phyloP scores from a whole-genome alignment of 345 rosid species.

The Brassica incana region DNA sequence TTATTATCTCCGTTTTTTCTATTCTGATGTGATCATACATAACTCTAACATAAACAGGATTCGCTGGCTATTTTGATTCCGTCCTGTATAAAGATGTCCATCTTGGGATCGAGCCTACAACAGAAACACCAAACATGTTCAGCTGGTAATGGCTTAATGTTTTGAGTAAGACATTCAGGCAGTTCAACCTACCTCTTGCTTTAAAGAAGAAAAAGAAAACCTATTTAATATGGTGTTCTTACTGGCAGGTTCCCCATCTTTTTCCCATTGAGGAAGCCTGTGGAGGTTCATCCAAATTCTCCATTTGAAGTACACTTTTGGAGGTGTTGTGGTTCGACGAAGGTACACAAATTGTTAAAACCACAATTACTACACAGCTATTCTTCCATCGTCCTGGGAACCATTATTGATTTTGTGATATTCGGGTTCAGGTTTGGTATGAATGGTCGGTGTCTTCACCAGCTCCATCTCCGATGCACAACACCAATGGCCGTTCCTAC shows the following conservation, averaged over 20 bases:
- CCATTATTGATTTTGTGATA: neutral
- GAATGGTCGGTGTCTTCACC: constrained; percentile 92
- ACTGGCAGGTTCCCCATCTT: constrained; percentile 86
- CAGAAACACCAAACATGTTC: constrained; percentile 96
- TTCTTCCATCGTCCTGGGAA: neutral
- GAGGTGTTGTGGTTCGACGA: constrained; percentile 80
- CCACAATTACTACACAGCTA: neutral
- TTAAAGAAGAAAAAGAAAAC: neutral
- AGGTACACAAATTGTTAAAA: constrained; percentile 47
- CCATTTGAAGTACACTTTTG: constrained; percentile 86
- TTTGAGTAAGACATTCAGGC: neutral
- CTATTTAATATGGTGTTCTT: neutral
- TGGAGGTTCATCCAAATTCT: constrained; percentile 55
- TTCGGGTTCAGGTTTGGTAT: constrained; percentile 75
- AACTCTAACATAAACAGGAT: constrained; percentile 50
- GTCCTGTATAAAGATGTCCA: constrained; percentile 90
- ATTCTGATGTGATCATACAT: constrained; percentile 3
- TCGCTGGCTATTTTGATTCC: constrained; percentile 95
- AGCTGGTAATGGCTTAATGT: constrained; percentile 68
- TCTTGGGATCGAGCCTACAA: constrained; percentile 92
- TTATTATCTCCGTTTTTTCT: constrained; percentile 17
- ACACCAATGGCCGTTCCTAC: constrained; percentile 91
- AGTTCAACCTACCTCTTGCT: neutral
- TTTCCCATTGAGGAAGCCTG: constrained; percentile 87
- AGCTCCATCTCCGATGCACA: constrained; percentile 64